Conservation (phyloP, 192 early-diverging fungal species). For the Coemansia sp. region DNA sequence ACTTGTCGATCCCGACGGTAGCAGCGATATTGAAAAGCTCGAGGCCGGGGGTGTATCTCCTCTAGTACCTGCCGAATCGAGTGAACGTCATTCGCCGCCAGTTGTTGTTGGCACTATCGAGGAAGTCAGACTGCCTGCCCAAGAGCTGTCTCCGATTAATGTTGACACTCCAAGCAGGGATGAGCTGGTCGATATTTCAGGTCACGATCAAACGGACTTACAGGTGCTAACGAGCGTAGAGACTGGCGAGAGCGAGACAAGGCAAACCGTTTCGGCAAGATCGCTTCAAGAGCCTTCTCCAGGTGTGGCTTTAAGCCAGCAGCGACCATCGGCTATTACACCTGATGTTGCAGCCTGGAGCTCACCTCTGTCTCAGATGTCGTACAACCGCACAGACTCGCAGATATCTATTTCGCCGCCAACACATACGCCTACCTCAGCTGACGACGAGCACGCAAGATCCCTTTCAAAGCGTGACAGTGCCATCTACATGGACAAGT, state of each 20-base stretch:
- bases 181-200: background rate
- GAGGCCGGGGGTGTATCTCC: conserved; percentile 8
- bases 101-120: conserved; percentile 44
- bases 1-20: conserved; percentile 12
- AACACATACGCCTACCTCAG: conserved; percentile 1
- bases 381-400: conserved; percentile 41
- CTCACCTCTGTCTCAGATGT: conserved; percentile 42
- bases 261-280: background rate
- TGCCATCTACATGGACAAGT: conserved; percentile 40
- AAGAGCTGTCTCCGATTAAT: background rate
- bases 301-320: background rate
- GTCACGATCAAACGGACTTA: background rate
- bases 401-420: conserved; percentile 24
- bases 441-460: conserved; percentile 6
- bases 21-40: background rate
- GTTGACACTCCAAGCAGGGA: conserved; percentile 1
- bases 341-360: conserved; percentile 11
- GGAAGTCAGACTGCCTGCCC: conserved; percentile 3
- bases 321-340: background rate
- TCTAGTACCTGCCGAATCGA: conserved; percentile 9
- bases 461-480: conserved; percentile 39
- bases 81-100: conserved; percentile 21
- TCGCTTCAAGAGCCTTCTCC: background rate
- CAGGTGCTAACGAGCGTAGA: background rate
- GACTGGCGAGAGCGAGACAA: background rate